Evolutionary conservation across 2,329 filamentous ascomycete genomes (phyloP).

Genomic region (Sordariomycetes sp.): DNA sequence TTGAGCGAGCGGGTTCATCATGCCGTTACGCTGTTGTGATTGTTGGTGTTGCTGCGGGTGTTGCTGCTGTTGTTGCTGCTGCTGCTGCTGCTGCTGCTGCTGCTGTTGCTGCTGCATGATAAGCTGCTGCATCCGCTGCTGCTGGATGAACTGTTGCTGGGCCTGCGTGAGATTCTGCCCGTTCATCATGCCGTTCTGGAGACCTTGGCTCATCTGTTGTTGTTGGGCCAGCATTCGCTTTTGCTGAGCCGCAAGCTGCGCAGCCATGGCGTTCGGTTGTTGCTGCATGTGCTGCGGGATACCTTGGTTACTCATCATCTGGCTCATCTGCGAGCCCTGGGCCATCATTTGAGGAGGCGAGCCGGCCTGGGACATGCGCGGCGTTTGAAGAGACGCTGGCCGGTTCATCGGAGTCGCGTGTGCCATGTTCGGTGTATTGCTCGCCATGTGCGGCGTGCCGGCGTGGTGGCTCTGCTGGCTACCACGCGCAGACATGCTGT

Average conservation of each 20-base stretch:
- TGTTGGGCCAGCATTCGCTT: constrained; percentile 26
- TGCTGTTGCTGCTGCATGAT: constrained; percentile 10
- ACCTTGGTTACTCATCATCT: constrained; percentile 38
- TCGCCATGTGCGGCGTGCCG: constrained; percentile 52
- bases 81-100: constrained; percentile 17
- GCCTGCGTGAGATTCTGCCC: constrained; percentile 21
- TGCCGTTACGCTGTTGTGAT: constrained; percentile 5
- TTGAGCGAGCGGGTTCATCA: constrained; percentile 22
- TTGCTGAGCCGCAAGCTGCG: constrained; percentile 33
- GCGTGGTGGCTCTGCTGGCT: constrained; percentile 57
- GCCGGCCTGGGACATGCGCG: constrained; percentile 52
- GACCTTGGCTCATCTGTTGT: constrained; percentile 26
- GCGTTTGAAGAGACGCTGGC: constrained; percentile 41
- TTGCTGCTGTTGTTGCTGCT: constrained; percentile 25
- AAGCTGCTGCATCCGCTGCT: constrained; percentile 9
- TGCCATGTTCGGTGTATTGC: constrained; percentile 48
- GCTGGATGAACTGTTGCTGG: constrained; percentile 19
- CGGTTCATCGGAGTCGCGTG: constrained; percentile 49
- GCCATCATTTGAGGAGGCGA: constrained; percentile 50
- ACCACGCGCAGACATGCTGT: constrained; percentile 52
- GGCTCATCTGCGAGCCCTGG: constrained; percentile 42
- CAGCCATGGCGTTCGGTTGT: constrained; percentile 25
- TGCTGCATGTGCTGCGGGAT: constrained; percentile 26
- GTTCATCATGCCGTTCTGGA: constrained; percentile 25
- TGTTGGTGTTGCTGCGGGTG: constrained; percentile 21